These are phyloP conservation scores for Fusarium liriodendri DNA, from an alignment of 2,329 filamentous ascomycete species.

Conservation along the genomic window DNA sequence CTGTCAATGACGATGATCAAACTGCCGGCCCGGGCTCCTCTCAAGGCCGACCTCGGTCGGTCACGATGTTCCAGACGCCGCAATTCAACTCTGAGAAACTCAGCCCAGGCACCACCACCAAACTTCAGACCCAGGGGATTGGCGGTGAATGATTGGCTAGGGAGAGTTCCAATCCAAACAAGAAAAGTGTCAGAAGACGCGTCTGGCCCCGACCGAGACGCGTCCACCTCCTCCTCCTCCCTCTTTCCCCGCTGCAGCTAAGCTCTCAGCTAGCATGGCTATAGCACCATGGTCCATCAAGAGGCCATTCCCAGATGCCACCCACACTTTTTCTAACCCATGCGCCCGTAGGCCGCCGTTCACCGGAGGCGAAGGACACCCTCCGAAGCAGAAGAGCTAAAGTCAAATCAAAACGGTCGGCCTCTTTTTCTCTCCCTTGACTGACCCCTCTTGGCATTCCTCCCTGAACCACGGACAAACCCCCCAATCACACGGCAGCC, in stretches of 20 bases:
- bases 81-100: neutral
- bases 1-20: conserved; percentile 18
- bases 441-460: conserved; percentile 25
- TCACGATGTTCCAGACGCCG: conserved; percentile 3
- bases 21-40: conserved; percentile 3
- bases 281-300: neutral
- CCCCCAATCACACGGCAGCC: conserved; percentile 14
- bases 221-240: conserved; percentile 5
- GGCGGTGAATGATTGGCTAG: conserved; percentile 37
- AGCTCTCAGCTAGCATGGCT: neutral
- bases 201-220: conserved; percentile 24
- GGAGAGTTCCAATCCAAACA: conserved; percentile 37
- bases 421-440: conserved; percentile 2
- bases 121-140: conserved; percentile 17
- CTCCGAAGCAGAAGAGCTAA: neutral
- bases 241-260: conserved; percentile 1
- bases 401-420: conserved; percentile 21
- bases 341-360: conserved; percentile 11
- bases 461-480: neutral
- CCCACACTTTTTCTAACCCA: conserved; percentile 5
- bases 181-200: conserved; percentile 18
- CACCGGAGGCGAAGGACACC: conserved; percentile 9
- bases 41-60: neutral
- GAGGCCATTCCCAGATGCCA: conserved; percentile 15
- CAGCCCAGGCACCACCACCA: conserved; percentile 17